Evolutionary conservation across 2,329 filamentous ascomycete species (phyloP).

Genomic region (Curvularia hawaiiensis): DNA sequence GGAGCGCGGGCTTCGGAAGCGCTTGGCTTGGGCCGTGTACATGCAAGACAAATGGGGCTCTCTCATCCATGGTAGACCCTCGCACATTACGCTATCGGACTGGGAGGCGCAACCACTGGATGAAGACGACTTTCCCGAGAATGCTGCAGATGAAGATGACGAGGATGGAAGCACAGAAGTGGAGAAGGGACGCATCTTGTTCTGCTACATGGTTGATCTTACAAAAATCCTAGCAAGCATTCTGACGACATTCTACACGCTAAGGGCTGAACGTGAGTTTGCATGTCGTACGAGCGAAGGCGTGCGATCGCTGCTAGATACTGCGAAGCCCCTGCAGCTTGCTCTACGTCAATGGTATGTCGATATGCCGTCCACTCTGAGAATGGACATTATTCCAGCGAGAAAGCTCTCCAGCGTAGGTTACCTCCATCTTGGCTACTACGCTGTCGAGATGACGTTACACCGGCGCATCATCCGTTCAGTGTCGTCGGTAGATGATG

Average conservation of each 20-base stretch:
- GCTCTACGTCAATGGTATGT: slow-evolving; percentile 60
- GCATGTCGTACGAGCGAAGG: slow-evolving; percentile 49
- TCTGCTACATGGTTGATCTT: slow-evolving; percentile 58
- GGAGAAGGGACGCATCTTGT: slow-evolving; percentile 48
- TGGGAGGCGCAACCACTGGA: slow-evolving; percentile 59
- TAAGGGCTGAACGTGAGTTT: slow-evolving; percentile 54
- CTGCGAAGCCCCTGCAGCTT: slow-evolving; percentile 60
- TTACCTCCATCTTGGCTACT: slow-evolving; percentile 54
- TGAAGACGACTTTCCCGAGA: slow-evolving; percentile 52
- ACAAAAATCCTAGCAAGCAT: slow-evolving; percentile 59
- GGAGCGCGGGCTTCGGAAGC: slow-evolving; percentile 66
- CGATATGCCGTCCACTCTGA: slow-evolving; percentile 53
- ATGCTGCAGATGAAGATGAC: slow-evolving; percentile 39
- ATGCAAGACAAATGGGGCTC: slow-evolving; percentile 70
- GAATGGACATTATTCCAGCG: slow-evolving; percentile 52
- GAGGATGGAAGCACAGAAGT: slow-evolving; percentile 44
- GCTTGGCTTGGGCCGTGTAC: slow-evolving; percentile 68
- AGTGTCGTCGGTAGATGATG: slow-evolving; percentile 35
- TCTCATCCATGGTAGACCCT: slow-evolving; percentile 62
- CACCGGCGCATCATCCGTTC: slow-evolving; percentile 51
- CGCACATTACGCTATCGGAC: slow-evolving; percentile 59
- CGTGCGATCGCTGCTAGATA: slow-evolving; percentile 58
- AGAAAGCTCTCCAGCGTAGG: slow-evolving; percentile 40
- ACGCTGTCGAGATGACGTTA: slow-evolving; percentile 53
- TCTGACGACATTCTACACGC: slow-evolving; percentile 58